A percentile compares a stretch with the other conserved stretches of the same genome.
Evolutionary conservation across 331 rosid species (phyloP).

Genomic region (Stylosanthes scabra): DNA sequence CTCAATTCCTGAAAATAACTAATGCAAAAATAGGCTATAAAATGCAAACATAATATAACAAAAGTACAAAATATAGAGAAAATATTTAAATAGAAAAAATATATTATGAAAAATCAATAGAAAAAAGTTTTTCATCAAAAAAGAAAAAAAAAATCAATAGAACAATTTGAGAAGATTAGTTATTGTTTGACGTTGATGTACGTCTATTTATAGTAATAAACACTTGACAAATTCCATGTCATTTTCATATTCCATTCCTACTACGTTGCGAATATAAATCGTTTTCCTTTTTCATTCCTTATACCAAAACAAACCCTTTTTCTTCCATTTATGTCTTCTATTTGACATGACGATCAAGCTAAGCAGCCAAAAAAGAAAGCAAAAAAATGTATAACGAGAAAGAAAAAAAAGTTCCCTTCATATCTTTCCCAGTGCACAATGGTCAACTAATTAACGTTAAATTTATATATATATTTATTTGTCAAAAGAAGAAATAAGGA

Average conservation of each 20-base stretch:
- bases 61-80: too few relatives aligned
- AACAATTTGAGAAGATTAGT: constrained; percentile 14
- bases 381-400: neutral
- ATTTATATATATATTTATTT: neutral
- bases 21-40: too few relatives aligned
- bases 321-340: constrained; percentile 10
- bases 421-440: too few relatives aligned
- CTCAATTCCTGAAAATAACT: too few relatives aligned
- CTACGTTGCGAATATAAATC: constrained; percentile 10
- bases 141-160: neutral
- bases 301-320: constrained; percentile 41
- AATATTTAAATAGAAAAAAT: too few relatives aligned
- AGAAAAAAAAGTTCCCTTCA: neutral
- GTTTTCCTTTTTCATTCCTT: constrained; percentile 40
- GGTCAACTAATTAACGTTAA: neutral
- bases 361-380: constrained; percentile 4
- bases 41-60: too few relatives aligned
- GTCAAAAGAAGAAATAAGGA: too few relatives aligned
- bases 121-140: too few relatives aligned
- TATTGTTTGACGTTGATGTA: constrained; percentile 3
- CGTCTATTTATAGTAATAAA: constrained; percentile 10
- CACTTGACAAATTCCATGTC: constrained; percentile 10
- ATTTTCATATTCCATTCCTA: constrained; percentile 35
- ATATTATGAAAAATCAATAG: too few relatives aligned
- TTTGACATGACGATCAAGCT: constrained; percentile 31